These are phyloP conservation scores for Ophiocytium majus DNA, from an alignment of 352 stramenopile genomes.

Conservation along the genomic window DNA sequence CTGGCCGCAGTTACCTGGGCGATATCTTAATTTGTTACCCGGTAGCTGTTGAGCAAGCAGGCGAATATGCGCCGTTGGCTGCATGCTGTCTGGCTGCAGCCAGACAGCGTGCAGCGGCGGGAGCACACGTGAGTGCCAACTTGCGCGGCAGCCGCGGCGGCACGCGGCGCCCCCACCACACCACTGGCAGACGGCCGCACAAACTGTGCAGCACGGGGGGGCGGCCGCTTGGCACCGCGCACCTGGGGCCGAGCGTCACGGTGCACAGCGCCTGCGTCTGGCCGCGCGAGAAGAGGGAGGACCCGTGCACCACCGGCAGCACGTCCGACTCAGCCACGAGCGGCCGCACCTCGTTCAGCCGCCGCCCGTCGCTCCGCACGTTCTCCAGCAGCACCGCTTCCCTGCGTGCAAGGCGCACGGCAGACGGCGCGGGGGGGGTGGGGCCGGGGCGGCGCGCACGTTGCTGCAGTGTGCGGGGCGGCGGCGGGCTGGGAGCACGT, in stretches of 20 bases:
- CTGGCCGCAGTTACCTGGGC: too few relatives aligned
- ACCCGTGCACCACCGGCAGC: conserved; percentile 75
- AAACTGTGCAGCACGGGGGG: not conserved
- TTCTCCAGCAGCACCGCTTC: not conserved
- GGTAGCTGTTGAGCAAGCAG: too few relatives aligned
- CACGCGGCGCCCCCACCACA: not conserved
- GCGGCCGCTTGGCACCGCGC: not conserved
- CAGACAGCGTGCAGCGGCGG: too few relatives aligned
- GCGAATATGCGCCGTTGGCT: too few relatives aligned
- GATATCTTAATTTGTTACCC: too few relatives aligned
- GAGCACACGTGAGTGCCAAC: too few relatives aligned
- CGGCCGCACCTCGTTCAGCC: conserved; percentile 24
- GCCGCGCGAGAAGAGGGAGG: conserved; percentile 75
- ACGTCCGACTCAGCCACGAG: conserved; percentile 19
- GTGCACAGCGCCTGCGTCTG: conserved; percentile 82
- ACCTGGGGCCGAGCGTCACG: conserved; percentile 72
- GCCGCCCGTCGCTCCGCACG: conserved; percentile 32
- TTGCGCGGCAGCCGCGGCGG: too few relatives aligned
- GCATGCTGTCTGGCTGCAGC: too few relatives aligned
- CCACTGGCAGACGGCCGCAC: too few relatives aligned
- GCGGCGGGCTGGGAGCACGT: too few relatives aligned
- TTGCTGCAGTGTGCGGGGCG: not conserved
- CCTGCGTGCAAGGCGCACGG: not conserved
- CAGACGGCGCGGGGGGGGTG: not conserved
- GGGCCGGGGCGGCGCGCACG: not conserved